These are phyloP conservation scores for Huntiella savannae DNA, from an alignment of 2,329 filamentous ascomycete species.

Conservation along the genomic window DNA sequence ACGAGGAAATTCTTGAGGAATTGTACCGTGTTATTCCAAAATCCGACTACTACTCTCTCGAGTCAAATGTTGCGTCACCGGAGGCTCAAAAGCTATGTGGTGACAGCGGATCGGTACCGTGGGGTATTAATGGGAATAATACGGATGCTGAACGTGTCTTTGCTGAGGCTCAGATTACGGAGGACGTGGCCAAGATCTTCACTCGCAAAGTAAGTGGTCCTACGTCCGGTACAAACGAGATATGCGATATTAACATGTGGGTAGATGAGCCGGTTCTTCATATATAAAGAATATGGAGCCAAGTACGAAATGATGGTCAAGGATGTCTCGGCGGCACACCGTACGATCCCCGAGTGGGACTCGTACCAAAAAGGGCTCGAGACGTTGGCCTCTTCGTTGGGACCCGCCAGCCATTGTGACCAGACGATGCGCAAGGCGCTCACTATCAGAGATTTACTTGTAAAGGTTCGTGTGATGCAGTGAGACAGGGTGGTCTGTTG, in stretches of 20 bases:
- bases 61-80: slow-evolving; percentile 13
- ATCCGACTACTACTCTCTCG: slow-evolving; percentile 38
- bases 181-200: slow-evolving; percentile 42
- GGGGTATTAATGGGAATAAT: slow-evolving; percentile 16
- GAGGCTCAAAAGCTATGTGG: not conserved
- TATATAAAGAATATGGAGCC: slow-evolving; percentile 81
- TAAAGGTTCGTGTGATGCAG: slow-evolving; percentile 43
- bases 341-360: slow-evolving; percentile 53
- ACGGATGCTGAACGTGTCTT: slow-evolving; percentile 28
- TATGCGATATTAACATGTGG: not conserved
- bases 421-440: slow-evolving; percentile 54
- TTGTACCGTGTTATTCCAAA: slow-evolving; percentile 53
- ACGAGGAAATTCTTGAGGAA: slow-evolving; percentile 61
- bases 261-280: slow-evolving; percentile 62
- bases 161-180: slow-evolving; percentile 38
- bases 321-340: slow-evolving; percentile 51
- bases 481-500: not conserved
- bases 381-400: slow-evolving; percentile 55
- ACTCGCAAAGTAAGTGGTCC: slow-evolving; percentile 29
- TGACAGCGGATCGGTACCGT: slow-evolving; percentile 13
- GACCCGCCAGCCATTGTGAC: slow-evolving; percentile 45
- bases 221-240: too few relatives aligned
- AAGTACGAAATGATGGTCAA: slow-evolving; percentile 75
- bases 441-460: slow-evolving; percentile 68
- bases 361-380: slow-evolving; percentile 74